Conservation (phyloP, 495 filamentous ascomycete genomes). For the Xylaria palmicola region DNA sequence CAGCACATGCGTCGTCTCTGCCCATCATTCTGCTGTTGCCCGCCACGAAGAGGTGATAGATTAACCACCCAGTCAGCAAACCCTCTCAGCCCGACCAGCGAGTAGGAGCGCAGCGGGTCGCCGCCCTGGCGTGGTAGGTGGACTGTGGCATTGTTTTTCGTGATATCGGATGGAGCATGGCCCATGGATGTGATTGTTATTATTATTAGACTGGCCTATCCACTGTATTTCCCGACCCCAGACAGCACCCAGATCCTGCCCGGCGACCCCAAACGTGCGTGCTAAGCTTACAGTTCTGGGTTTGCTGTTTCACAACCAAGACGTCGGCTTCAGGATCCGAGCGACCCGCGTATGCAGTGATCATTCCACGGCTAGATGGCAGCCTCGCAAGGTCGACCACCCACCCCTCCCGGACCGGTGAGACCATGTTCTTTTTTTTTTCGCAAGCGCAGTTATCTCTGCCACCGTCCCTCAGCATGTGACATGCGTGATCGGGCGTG, state of each 20-base stretch:
- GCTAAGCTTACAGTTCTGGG: conserved; percentile 1
- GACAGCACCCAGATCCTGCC: too few species aligned
- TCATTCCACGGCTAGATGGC: conserved; percentile 9
- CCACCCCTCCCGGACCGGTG: conserved; percentile 6
- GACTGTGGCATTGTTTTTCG: conserved; percentile 14
- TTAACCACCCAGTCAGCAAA: conserved; percentile 8
- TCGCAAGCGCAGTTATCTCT: neutral
- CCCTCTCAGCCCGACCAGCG: neutral
- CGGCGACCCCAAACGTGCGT: conserved; percentile 5
- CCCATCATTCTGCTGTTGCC: neutral
- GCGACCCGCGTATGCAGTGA: conserved; percentile 12
- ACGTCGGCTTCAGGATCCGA: conserved; percentile 17
- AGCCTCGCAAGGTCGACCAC: conserved; percentile 4
- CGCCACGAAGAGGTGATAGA: conserved; percentile 6
- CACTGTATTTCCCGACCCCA: conserved; percentile 10
- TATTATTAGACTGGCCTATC: conserved; percentile 11
- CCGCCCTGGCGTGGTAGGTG: conserved; percentile 6
- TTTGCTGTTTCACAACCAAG: conserved; percentile 8
- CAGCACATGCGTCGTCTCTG: neutral
- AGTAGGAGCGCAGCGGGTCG: conserved; percentile 12
- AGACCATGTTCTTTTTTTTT: neutral
- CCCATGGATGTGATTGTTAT: neutral
- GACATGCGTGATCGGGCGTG: neutral
- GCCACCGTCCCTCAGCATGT: neutral
- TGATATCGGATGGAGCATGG: conserved; percentile 11